A percentile compares a stretch with the other conserved stretches of the same genome.
phyloP scores from a whole-genome alignment of 2,329 filamentous ascomycete genomes.

The Pestalotiopsis sp. region DNA sequence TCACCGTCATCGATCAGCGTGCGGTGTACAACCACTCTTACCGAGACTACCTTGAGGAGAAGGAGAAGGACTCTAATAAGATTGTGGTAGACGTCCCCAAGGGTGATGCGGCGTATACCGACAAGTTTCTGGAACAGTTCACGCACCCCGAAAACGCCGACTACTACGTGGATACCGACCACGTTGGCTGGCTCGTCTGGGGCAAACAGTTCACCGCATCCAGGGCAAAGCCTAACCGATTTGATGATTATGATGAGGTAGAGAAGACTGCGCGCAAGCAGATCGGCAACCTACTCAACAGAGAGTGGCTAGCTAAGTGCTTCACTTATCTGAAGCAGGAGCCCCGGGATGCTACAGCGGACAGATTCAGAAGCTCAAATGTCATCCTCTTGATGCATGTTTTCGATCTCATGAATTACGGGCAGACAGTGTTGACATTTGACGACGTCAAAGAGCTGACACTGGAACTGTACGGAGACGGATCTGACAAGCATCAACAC shows the following conservation, averaged over 20 bases:
- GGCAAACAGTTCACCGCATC: slow-evolving; percentile 83
- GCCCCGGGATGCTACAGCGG: slow-evolving; percentile 77
- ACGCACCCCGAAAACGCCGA: slow-evolving; percentile 72
- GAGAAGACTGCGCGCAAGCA: slow-evolving; percentile 75
- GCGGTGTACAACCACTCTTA: slow-evolving; percentile 86
- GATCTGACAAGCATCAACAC: slow-evolving; percentile 96
- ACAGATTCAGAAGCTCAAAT: slow-evolving; percentile 88
- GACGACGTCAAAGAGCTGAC: slow-evolving; percentile 86
- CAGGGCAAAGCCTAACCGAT: slow-evolving; percentile 70
- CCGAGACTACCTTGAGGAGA: slow-evolving; percentile 81
- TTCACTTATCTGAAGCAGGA: slow-evolving; percentile 97
- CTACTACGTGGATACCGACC: slow-evolving; percentile 89
- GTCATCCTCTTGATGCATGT: slow-evolving; percentile 86
- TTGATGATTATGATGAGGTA: slow-evolving; percentile 74
- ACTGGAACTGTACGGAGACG: slow-evolving; percentile 80
- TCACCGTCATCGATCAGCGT: slow-evolving; percentile 85
- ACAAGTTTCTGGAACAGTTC: slow-evolving; percentile 78
- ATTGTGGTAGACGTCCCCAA: slow-evolving; percentile 72
- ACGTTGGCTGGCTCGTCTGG: slow-evolving; percentile 97
- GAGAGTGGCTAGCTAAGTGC: slow-evolving; percentile 83
- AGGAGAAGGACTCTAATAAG: slow-evolving; percentile 77
- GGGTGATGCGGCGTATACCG: slow-evolving; percentile 79
- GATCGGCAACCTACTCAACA: slow-evolving; percentile 79
- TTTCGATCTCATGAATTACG: slow-evolving; percentile 87
- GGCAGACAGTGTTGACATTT: slow-evolving; percentile 75